Evolutionary conservation across 2,329 filamentous ascomycete genomes (phyloP).

Genomic region (Trichoderma simmonsii): DNA sequence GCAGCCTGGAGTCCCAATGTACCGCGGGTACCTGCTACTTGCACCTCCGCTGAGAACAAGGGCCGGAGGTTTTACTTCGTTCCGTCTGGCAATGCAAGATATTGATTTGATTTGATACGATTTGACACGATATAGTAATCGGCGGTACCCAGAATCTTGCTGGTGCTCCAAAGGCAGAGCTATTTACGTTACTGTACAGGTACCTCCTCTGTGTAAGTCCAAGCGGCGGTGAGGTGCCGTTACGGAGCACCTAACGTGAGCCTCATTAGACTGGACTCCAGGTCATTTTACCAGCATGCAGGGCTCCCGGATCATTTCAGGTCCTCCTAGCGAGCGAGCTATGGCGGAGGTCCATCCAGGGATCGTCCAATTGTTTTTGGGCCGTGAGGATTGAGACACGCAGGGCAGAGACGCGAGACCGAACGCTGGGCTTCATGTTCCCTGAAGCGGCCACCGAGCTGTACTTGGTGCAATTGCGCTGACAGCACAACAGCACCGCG

Average conservation of each 20-base stretch:
- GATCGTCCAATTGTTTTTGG: not conserved
- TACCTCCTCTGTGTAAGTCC: not conserved
- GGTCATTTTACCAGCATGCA: not conserved
- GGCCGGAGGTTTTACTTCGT: not conserved
- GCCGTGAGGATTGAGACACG: slow-evolving; percentile 7
- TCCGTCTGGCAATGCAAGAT: not conserved
- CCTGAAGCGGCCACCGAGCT: not conserved
- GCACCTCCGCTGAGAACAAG: not conserved
- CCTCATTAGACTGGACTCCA: slow-evolving; percentile 7
- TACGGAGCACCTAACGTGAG: not conserved
- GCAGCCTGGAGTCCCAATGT: slow-evolving; percentile 4
- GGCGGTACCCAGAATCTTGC: not conserved
- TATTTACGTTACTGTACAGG: not conserved
- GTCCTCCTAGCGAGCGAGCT: not conserved
- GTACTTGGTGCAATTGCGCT: not conserved
- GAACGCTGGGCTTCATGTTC: not conserved
- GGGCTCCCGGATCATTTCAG: not conserved
- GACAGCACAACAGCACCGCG: not conserved
- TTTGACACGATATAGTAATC: not conserved
- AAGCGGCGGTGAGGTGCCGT: slow-evolving; percentile 14
- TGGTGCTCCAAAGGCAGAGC: not conserved
- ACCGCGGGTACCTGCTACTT: not conserved
- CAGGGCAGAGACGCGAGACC: slow-evolving; percentile 12
- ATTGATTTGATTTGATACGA: not conserved
- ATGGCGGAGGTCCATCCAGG: not conserved